Conservation (phyloP, 2,329 filamentous ascomycete genomes). For the Pyricularia grisea region DNA sequence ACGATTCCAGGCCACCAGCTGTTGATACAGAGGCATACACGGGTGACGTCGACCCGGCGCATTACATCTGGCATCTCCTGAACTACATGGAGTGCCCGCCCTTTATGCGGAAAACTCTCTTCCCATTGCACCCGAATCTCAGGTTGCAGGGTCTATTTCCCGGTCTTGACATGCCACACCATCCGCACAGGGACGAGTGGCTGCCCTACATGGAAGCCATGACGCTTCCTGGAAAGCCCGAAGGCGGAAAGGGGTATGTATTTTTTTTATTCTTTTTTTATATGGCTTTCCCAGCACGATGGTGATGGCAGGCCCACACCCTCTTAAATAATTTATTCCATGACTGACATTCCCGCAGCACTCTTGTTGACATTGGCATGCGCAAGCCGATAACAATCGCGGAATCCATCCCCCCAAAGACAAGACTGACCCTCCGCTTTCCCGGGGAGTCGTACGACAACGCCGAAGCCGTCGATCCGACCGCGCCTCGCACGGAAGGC, state of each 20-base stretch:
- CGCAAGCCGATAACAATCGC: constrained; percentile 46
- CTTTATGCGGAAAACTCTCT: constrained; percentile 66
- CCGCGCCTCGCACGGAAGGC: constrained; percentile 59
- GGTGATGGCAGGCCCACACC: background rate
- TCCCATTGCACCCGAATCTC: constrained; percentile 71
- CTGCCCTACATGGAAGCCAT: constrained; percentile 73
- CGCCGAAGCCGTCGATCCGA: constrained; percentile 57
- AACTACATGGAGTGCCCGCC: constrained; percentile 79
- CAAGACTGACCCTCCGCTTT: constrained; percentile 65
- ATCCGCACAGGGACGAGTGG: constrained; percentile 68
- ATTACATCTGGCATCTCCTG: constrained; percentile 72
- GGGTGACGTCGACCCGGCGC: constrained; percentile 64
- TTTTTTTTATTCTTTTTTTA: background rate
- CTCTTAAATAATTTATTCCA: constrained; percentile 11
- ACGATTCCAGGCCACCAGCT: constrained; percentile 31
- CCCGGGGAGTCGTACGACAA: constrained; percentile 30
- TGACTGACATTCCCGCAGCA: constrained; percentile 24
- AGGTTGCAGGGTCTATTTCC: constrained; percentile 63
- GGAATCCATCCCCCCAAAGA: constrained; percentile 56
- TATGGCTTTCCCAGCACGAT: background rate
- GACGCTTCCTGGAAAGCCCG: constrained; percentile 38
- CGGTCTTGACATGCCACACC: constrained; percentile 77
- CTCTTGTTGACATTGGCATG: constrained; percentile 49
- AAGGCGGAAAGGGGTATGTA: constrained; percentile 24
- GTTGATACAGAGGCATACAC: constrained; percentile 49